These are phyloP conservation scores for Tricholoma hemisulphureum DNA, from an alignment of 768 basidiomycete genomes.

Conservation along the genomic window DNA sequence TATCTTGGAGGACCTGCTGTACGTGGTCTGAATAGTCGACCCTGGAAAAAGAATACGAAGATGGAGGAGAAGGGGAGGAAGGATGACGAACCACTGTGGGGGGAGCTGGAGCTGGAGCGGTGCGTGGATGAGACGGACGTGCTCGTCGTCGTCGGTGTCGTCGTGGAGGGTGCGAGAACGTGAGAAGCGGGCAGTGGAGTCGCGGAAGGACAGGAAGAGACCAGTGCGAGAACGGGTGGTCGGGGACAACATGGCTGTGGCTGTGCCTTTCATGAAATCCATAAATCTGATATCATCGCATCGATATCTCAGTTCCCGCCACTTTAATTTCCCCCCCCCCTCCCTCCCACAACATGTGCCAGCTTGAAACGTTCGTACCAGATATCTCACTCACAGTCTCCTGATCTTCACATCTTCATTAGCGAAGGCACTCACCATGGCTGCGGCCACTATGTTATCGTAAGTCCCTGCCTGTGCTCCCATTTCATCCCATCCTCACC, in stretches of 20 bases:
- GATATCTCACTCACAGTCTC: constrained; percentile 13
- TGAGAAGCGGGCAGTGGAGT: constrained; percentile 54
- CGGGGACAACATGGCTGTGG: constrained; percentile 14
- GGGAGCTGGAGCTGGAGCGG: constrained; percentile 68
- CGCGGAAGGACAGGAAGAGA: constrained; percentile 91
- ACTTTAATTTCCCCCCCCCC: constrained; percentile 3
- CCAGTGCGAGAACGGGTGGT: constrained; percentile 86
- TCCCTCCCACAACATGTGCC: constrained; percentile 43
- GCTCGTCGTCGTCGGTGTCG: constrained; percentile 59
- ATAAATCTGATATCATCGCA: constrained; percentile 2
- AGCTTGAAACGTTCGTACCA: constrained; percentile 50
- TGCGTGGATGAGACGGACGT: constrained; percentile 61
- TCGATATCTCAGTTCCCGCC: not conserved
- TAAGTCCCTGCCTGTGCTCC: constrained; percentile 31
- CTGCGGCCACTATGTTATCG: constrained; percentile 78
- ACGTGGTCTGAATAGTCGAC: constrained; percentile 92
- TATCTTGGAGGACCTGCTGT: constrained; percentile 67
- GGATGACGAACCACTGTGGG: constrained; percentile 81
- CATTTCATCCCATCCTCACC: constrained; percentile 11
- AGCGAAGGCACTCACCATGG: constrained; percentile 76
- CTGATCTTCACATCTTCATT: constrained; percentile 27
- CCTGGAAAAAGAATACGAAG: constrained; percentile 45
- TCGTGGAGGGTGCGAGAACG: constrained; percentile 38
- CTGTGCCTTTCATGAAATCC: not conserved
- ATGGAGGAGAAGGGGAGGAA: constrained; percentile 18